Evolutionary conservation across 2,329 filamentous ascomycete species (phyloP), one percentile per base, ranked within the genome.

Genomic region (Aciculosporium take): DNA sequence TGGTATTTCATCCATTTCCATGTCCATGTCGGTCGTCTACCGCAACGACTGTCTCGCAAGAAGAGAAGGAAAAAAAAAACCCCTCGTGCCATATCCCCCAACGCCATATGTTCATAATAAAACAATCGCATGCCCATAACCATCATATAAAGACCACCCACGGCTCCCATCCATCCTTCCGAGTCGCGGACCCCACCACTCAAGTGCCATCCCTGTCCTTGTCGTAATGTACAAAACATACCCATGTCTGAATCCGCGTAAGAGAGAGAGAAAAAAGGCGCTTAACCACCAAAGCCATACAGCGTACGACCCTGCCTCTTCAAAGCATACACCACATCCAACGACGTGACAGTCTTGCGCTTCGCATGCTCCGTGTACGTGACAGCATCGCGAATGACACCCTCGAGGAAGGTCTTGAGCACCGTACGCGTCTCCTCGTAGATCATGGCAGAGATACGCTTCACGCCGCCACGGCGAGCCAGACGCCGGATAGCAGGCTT

Each of bases 401-500:
- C 72, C 68, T 83, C 79, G 51, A 84, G 76, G 76, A 83, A 84
- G 53, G 79, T 79, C 74, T 84, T 84, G 57, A 84, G 75, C 49
- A 84, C 79, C 71, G 77, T 77, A 53, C 79, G 79, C 49, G 79
- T 84, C 71, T 84, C 79, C 65, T 83, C 79, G 71, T 84, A 84
- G 67, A 84, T 84, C 78, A 84, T 93, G 65, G 88, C 88, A 60
- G 87, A 94, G 61, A 95, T 95, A 94, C 88, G 88, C 85, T 95
- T 95, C 77, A 95, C 88, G 88, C 88, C 88, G 69, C 88, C 88
- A 91, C 88, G 87, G 72, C 88, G 88, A 53, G 88, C 88, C 65
- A 95, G 87, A 93, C 88, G 88, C 61, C 88, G 83, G 70, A 95
- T 95, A 59, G 88, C 88, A 58, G 88, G 88, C 84, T 95, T 95